A percentile compares a stretch with the other conserved stretches of the same genome.
phyloP scores from a whole-genome alignment of 2,329 filamentous ascomycete genomes.

The Nannizziopsis barbatae region DNA sequence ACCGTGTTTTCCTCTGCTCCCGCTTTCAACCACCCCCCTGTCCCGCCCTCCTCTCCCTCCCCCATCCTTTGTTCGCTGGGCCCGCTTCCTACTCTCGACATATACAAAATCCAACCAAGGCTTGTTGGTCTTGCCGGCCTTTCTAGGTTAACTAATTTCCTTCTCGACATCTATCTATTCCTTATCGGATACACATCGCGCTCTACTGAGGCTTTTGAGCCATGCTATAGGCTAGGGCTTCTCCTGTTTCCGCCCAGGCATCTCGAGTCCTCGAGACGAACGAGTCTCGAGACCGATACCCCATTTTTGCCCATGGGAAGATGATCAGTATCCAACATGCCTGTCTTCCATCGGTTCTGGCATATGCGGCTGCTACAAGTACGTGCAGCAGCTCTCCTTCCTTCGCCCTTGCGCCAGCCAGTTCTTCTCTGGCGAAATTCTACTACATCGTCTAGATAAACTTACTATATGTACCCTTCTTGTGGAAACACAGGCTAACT shows the following conservation, averaged over 20 bases:
- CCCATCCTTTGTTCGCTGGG: constrained; percentile 12
- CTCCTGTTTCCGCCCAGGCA: constrained; percentile 23
- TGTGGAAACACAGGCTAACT: neutral
- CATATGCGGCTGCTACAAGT: constrained; percentile 27
- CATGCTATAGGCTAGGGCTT: constrained; percentile 31
- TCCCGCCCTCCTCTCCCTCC: neutral
- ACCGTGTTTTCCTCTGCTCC: constrained; percentile 3
- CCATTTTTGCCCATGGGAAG: constrained; percentile 27
- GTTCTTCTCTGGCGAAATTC: neutral
- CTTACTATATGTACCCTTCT: neutral
- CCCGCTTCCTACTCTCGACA: constrained; percentile 13
- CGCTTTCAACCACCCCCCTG: neutral
- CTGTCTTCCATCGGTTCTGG: constrained; percentile 27
- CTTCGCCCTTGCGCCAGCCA: neutral
- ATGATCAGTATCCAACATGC: constrained; percentile 33
- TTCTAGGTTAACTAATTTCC: neutral
- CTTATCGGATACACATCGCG: neutral
- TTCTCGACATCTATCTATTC: neutral
- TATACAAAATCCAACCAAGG: neutral
- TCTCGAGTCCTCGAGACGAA: constrained; percentile 26
- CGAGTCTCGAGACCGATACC: constrained; percentile 26
- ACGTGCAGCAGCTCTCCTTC: constrained; percentile 21
- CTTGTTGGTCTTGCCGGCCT: neutral
- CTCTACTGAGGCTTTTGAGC: constrained; percentile 18
- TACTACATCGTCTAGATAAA: neutral